Evolutionary conservation across 2,329 filamentous ascomycete species (phyloP), one percentile per base, ranked within the genome.

Genomic region (Talaromyces funiculosus): DNA sequence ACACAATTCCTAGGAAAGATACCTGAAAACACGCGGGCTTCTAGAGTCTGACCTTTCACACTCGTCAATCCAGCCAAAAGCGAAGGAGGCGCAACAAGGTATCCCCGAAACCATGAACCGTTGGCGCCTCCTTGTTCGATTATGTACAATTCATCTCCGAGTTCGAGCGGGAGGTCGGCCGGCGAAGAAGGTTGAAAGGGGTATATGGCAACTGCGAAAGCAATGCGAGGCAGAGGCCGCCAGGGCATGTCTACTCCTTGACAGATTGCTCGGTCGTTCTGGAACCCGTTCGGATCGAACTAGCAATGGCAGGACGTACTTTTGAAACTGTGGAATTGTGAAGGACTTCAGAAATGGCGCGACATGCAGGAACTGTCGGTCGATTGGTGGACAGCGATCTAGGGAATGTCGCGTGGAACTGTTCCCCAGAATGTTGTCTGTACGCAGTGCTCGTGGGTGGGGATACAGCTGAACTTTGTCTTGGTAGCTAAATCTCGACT

Each of bases 81-180:
- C 67, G 92, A 96, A 20, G 94, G 94, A 57, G 94, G 93, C 64
- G 94, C 92, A 67, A 99, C 89, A 62, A 99, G 83, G 76, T 99
- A 99, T 62, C 94, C 94, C 59, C 94, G 88, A 76, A 93, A 89
- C 95, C 94, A 99, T 73, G 90, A 85, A 69, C 89, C 90, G 77
- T 96, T 86, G 38, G 73, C 77, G 22, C 91, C 89, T 40, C 93
- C 95, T 77, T 97, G 91, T 77, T 97, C 93, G 72, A 99, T 97
- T 67, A 99, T 95, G 78, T 99, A 99, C 65, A 99, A 82, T 78
- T 99, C 94, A 83, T 99, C 94, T 74, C 94, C 94, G 65, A 99
- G 90, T 77, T 99, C 92, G 73, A 99, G 88, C 9, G 95, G 94
- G 20, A 99, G 86, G 77, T 99, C 94, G 73, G 92, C 90, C 58